Base-by-base conservation (phyloP, 768 basidiomycete genomes). In the Crassisporium funariophilum region DNA sequence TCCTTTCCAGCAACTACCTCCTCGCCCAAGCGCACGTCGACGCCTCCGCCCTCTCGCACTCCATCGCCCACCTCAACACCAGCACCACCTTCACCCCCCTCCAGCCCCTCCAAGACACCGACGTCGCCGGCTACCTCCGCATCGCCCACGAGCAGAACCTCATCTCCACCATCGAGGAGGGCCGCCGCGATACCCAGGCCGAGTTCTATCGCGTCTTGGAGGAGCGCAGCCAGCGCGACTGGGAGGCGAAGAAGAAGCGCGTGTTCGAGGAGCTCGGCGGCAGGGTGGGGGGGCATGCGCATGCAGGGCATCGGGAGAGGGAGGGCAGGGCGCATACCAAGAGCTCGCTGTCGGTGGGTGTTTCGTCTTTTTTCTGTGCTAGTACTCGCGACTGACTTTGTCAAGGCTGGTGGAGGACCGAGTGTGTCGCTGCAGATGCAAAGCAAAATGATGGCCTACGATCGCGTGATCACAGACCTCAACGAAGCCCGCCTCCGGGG, bases 391-490 rank as follows among this genome's bases (percentile, higher is more conserved):
- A 40, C 16, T 9, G 19, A 8, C 23, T 44, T 16, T 39, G 33
- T 46, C 37, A 49, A 72, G 69, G 58, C 68, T 5, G 69, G 65
- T 51, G 56, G 60, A 33, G 70, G 76, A 1, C 82, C 86, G 1
- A 82, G 76, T 49, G 67, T 85, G 16, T 82, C 77, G 11, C 64
- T 89, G 31, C 88, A 91, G 60, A 88, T 88, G 86, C 93, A 95
- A 65, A 83, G 79, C 67, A 91, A 90, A 68, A 94, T 98, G 94
- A 91, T 98, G 88, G 85, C 83, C 10, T 99, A 98, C 64, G 90
- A 95, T 71, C 82, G 83, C 38, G 84, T 89, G 23, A 73, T 98
- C 34, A 73, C 79, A 5, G 83, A 90, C 17, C 71, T 98, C 41
- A 94, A 97, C 69, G 66, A 74, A 29, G 80, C 88, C 1, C 74